Conservation (phyloP, 2,329 filamentous ascomycete species). For the Exserohilum rostratum region DNA sequence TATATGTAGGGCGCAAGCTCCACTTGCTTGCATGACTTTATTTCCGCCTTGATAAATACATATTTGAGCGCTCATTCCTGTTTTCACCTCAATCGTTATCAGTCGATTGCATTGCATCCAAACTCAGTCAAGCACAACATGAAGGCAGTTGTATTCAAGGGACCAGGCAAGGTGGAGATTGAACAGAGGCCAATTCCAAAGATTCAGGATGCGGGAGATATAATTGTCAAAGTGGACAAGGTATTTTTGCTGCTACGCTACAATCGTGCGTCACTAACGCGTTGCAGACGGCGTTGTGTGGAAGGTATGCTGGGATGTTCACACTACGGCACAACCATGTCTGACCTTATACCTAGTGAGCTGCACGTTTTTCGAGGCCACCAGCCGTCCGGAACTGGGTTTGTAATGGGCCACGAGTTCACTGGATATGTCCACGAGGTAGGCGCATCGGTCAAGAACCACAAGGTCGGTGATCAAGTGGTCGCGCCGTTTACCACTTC, state of each 20-base stretch:
- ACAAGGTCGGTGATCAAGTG: conserved; percentile 77
- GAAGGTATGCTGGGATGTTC: conserved; percentile 65
- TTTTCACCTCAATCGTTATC: background rate
- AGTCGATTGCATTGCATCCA: background rate
- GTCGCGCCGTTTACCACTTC: conserved; percentile 78
- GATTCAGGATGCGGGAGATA: conserved; percentile 72
- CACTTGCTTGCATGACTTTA: conserved; percentile 4
- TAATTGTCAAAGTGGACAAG: conserved; percentile 82
- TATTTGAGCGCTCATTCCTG: background rate
- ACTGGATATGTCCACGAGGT: conserved; percentile 74
- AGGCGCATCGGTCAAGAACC: conserved; percentile 69
- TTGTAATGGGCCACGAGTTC: conserved; percentile 85
- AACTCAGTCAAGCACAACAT: conserved; percentile 59
- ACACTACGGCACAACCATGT: background rate
- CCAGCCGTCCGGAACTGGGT: conserved; percentile 69
- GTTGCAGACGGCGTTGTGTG: conserved; percentile 74
- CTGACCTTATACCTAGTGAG: conserved; percentile 61
- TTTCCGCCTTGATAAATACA: background rate
- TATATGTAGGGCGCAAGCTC: conserved; percentile 15
- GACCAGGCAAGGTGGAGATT: conserved; percentile 73
- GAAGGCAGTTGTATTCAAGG: conserved; percentile 89
- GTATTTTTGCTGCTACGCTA: conserved; percentile 12
- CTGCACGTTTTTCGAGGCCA: conserved; percentile 86
- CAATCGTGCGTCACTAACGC: conserved; percentile 11
- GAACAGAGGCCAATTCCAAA: conserved; percentile 81